phyloP scores from a whole-genome alignment of 179 eudicot genomes.

The Vitellaria paradoxa region DNA sequence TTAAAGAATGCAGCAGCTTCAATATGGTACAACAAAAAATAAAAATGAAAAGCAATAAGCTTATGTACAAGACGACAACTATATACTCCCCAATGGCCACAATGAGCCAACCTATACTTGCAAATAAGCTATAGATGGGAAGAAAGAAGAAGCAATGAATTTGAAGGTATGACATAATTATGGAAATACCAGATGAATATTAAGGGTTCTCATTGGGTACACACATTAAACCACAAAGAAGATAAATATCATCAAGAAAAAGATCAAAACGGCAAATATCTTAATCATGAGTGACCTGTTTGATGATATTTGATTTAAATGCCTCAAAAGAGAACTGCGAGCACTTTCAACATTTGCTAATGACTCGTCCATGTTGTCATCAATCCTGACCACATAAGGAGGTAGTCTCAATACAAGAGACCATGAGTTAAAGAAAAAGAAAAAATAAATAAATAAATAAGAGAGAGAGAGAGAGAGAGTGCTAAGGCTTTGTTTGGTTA shows the following conservation, averaged over 20 bases:
- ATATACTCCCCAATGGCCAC: background rate
- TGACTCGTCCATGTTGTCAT: constrained; percentile 90
- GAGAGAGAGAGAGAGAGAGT: constrained; percentile 2
- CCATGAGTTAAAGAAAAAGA: background rate
- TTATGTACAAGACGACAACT: background rate
- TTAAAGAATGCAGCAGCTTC: background rate
- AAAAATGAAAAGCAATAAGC: constrained; percentile 2
- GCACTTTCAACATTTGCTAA: constrained; percentile 86
- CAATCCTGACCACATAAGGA: constrained; percentile 55
- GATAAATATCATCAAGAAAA: constrained; percentile 66
- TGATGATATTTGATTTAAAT: constrained; percentile 74
- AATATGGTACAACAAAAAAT: background rate
- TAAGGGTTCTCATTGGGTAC: background rate
- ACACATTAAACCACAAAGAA: constrained; percentile 51
- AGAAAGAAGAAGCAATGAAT: background rate
- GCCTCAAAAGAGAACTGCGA: constrained; percentile 63
- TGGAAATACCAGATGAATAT: background rate
- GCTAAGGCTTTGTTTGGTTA: too few species aligned
- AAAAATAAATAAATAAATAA: background rate
- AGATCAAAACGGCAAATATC: constrained; percentile 65
- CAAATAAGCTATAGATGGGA: background rate
- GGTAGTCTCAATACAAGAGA: background rate
- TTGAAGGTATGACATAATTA: background rate
- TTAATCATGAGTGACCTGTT: constrained; percentile 91
- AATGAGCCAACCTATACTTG: background rate